Evolutionary conservation across 345 rosid genomes (phyloP).

Genomic region (Linum tenue): DNA sequence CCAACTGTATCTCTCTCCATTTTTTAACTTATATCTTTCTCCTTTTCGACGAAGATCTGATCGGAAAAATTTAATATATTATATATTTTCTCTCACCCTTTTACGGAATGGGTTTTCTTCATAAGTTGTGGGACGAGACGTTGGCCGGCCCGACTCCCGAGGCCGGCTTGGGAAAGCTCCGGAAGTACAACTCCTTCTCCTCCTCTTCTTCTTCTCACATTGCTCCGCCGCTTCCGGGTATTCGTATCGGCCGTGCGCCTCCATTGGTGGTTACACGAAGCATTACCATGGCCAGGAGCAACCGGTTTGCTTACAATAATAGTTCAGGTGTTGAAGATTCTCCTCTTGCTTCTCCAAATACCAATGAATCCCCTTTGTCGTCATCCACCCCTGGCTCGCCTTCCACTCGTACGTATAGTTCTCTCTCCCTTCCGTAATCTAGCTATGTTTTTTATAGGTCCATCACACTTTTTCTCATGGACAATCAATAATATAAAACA

Average conservation of each 20-base stretch:
- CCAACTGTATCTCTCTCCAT: too few relatives aligned
- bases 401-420: background rate
- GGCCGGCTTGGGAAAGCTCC: slow-evolving; percentile 47
- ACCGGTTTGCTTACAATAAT: background rate
- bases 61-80: too few relatives aligned
- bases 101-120: slow-evolving; percentile 51
- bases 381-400: background rate
- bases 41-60: too few relatives aligned
- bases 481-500: too few relatives aligned
- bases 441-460: too few relatives aligned
- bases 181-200: slow-evolving; percentile 45
- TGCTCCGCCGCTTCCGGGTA: background rate
- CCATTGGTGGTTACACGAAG: background rate
- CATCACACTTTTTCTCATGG: too few relatives aligned
- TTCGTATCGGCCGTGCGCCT: background rate
- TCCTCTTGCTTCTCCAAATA: background rate
- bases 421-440: too few relatives aligned
- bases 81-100: too few relatives aligned
- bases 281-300: background rate
- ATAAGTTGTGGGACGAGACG: slow-evolving; percentile 92
- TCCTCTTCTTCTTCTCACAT: slow-evolving; percentile 18
- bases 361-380: background rate
- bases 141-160: slow-evolving; percentile 87
- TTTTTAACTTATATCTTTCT: too few relatives aligned
- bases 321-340: background rate